Evolutionary conservation across 164 flowering plant genomes (phyloP).

Genomic region (Vitis cinerea): DNA sequence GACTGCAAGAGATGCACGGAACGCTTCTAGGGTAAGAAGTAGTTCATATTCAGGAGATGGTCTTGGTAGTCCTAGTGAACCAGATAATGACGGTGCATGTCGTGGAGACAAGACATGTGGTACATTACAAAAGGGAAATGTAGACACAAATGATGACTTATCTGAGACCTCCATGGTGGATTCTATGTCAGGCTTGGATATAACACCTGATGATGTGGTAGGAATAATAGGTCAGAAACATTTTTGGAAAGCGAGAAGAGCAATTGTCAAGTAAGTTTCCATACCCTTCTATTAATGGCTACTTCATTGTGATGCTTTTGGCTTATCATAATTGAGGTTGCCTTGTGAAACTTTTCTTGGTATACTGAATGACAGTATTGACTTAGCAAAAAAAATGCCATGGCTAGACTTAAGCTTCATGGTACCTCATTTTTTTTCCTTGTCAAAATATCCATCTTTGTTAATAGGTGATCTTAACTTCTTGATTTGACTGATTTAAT

Average conservation of each 20-base stretch:
- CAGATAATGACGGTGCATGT: constrained; percentile 14
- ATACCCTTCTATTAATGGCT: not conserved
- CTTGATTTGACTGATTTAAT: too few relatives aligned
- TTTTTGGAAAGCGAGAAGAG: constrained; percentile 79
- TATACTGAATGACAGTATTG: too few relatives aligned
- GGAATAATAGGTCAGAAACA: constrained; percentile 68
- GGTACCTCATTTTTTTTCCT: too few relatives aligned
- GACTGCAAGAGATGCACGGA: constrained; percentile 15
- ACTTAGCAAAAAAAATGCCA: too few relatives aligned
- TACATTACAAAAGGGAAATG: constrained; percentile 18
- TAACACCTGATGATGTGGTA: constrained; percentile 74
- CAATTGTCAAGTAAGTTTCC: constrained; percentile 71
- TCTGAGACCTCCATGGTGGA: constrained; percentile 61
- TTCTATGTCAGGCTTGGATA: constrained; percentile 36
- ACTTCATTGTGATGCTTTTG: not conserved
- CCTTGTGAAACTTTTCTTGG: too few relatives aligned
- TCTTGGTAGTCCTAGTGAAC: constrained; percentile 22
- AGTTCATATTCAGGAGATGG: constrained; percentile 18
- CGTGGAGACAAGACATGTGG: constrained; percentile 20
- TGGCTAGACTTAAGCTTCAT: too few relatives aligned
- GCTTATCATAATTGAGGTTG: too few relatives aligned
- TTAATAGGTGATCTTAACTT: too few relatives aligned
- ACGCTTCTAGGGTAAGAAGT: constrained; percentile 18
- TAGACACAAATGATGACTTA: constrained; percentile 40
- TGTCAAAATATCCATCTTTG: too few relatives aligned